Conservation (phyloP, 352 stramenopile species). For the Globisporangium nagaii region DNA sequence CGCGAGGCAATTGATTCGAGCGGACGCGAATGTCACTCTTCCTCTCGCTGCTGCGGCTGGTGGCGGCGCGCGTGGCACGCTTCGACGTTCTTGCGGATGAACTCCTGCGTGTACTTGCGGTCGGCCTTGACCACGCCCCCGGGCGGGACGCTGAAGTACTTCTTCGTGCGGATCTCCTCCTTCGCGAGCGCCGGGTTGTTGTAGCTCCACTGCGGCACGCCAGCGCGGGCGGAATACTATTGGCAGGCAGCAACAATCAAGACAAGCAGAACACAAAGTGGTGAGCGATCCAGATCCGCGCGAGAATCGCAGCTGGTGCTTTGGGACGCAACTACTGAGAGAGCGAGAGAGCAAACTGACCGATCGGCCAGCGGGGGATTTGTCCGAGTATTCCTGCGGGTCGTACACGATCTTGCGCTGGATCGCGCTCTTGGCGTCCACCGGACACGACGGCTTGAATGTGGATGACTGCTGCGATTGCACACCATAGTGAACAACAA, state of each 20-base stretch:
- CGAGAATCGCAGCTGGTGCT: background rate
- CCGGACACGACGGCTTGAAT: conserved; percentile 43
- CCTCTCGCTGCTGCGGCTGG: background rate
- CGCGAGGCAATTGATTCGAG: background rate
- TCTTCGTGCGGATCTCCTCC: conserved; percentile 33
- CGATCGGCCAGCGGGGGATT: conserved; percentile 23
- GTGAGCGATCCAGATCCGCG: background rate
- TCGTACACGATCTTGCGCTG: conserved; percentile 53
- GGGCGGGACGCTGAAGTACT: conserved; percentile 41
- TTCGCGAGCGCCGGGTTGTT: conserved; percentile 41
- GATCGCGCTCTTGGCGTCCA: conserved; percentile 55
- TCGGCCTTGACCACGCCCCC: conserved; percentile 49
- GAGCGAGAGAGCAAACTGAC: conserved; percentile 26
- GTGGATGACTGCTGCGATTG: conserved; percentile 7
- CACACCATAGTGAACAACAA: background rate
- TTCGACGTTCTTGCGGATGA: conserved; percentile 54
- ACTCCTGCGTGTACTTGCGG: conserved; percentile 59
- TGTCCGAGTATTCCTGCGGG: conserved; percentile 38
- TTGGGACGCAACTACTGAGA: too few relatives aligned
- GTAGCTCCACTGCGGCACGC: conserved; percentile 36
- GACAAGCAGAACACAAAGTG: conserved; percentile 2
- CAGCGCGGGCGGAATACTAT: conserved; percentile 14
- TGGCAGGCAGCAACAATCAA: background rate
- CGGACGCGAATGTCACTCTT: background rate
- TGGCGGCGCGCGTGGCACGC: conserved; percentile 27